Conservation (phyloP, 2,329 filamentous ascomycete genomes). For the Penicillium brasilianum region DNA sequence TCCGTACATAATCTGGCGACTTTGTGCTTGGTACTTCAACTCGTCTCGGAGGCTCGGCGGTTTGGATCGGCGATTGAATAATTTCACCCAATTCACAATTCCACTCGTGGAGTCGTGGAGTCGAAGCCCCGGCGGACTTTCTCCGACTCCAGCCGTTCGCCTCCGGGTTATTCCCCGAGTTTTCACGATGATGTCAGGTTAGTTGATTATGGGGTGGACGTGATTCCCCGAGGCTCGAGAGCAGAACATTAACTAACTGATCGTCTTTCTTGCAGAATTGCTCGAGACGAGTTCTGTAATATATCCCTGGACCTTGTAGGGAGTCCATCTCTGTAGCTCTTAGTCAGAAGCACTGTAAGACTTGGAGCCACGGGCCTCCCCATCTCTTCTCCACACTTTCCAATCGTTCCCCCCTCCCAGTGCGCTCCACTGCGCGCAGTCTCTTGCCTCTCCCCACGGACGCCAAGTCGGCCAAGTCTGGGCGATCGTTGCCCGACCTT, state of each 20-base stretch:
- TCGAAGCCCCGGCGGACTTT: slow-evolving; percentile 21
- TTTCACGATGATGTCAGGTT: slow-evolving; percentile 11
- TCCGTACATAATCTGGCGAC: too few relatives aligned
- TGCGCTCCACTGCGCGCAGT: not conserved
- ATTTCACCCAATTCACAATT: not conserved
- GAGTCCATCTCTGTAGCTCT: too few relatives aligned
- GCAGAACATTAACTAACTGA: too few relatives aligned
- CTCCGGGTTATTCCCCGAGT: slow-evolving; percentile 9
- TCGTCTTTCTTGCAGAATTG: too few relatives aligned
- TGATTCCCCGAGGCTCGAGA: too few relatives aligned
- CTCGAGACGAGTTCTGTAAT: too few relatives aligned
- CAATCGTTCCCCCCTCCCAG: not conserved
- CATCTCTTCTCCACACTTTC: not conserved
- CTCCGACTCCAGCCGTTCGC: slow-evolving; percentile 22
- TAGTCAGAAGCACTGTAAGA: too few relatives aligned
- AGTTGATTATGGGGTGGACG: not conserved
- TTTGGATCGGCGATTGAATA: not conserved
- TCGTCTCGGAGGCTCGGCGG: not conserved
- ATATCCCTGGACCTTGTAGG: not conserved
- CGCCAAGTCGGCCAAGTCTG: not conserved
- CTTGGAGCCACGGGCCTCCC: too few relatives aligned
- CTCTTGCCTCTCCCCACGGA: not conserved
- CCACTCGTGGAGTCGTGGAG: too few relatives aligned
- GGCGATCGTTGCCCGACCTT: not conserved
- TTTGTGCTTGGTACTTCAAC: too few relatives aligned